Evolutionary conservation across 1,139 yeast species (phyloP).

Genomic region (Taphrina flavorubra): DNA sequence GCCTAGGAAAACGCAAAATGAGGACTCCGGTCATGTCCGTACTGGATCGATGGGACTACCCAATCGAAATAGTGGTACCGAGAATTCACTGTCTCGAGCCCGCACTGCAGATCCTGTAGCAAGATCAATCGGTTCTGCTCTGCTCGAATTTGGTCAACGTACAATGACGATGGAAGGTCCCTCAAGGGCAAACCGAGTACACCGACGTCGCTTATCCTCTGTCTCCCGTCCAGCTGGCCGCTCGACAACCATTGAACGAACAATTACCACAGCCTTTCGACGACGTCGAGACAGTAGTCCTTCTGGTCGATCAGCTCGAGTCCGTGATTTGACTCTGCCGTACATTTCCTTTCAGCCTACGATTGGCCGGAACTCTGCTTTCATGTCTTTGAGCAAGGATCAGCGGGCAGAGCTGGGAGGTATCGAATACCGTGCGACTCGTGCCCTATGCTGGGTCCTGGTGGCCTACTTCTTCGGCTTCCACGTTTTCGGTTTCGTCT

Average conservation of each 20-base stretch:
- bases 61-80: conserved; percentile 1
- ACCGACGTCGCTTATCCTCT: conserved; percentile 22
- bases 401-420: conserved; percentile 97
- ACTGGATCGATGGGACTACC: not conserved
- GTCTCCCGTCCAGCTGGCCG: conserved; percentile 43
- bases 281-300: conserved; percentile 41
- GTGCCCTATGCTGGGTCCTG: conserved; percentile 56
- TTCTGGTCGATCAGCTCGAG: conserved; percentile 12
- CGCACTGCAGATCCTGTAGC: conserved; percentile 22
- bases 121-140: conserved; percentile 20
- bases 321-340: conserved; percentile 43
- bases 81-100: not conserved
- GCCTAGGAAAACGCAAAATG: conserved; percentile 50
- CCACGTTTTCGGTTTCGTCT: conserved; percentile 59
- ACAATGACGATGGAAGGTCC: conserved; percentile 58
- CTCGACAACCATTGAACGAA: conserved; percentile 48
- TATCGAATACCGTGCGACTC: conserved; percentile 89
- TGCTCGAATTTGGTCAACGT: conserved; percentile 54
- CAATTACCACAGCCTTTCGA: conserved; percentile 41
- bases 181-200: conserved; percentile 15
- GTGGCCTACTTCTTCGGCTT: conserved; percentile 37
- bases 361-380: conserved; percentile 95
- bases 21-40: conserved; percentile 4
- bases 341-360: conserved; percentile 65
- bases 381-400: conserved; percentile 75